Conservation (phyloP, 306 rosid species). For the Vigna reflexopilosa region DNA sequence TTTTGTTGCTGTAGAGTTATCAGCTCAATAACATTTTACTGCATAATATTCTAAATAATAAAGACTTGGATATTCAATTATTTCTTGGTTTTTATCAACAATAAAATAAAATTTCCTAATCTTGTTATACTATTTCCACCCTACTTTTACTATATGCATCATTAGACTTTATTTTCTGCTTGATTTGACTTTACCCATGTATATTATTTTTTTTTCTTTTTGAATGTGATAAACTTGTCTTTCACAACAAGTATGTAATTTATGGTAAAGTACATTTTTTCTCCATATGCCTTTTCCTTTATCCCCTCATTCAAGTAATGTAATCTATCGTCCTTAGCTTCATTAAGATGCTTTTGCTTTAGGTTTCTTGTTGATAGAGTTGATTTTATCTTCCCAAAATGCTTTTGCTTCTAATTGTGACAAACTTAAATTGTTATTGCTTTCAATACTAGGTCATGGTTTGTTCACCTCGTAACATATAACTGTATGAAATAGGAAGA, state of each 20-base stretch:
- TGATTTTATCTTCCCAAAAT: not conserved
- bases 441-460: conserved; percentile 18
- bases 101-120: not conserved
- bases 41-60: too few relatives aligned
- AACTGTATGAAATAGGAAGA: not conserved
- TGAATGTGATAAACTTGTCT: conserved; percentile 4
- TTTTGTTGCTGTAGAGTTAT: too few relatives aligned
- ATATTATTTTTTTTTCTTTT: not conserved
- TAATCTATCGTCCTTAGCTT: not conserved
- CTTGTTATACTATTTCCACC: not conserved
- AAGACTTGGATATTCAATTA: fast-evolving
- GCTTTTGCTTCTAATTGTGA: conserved; percentile 2
- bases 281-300: not conserved
- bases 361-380: not conserved
- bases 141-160: not conserved
- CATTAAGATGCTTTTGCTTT: not conserved
- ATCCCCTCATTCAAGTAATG: not conserved
- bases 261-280: conserved; percentile 11
- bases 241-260: conserved; percentile 1
- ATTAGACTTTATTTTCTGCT: not conserved
- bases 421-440: not conserved
- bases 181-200: not conserved
- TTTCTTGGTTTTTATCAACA: too few relatives aligned
- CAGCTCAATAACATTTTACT: too few relatives aligned
- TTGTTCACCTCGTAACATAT: conserved; percentile 7